phyloP scores from a whole-genome alignment of 2,329 filamentous ascomycete genomes.

The Colletotrichum australisinense region DNA sequence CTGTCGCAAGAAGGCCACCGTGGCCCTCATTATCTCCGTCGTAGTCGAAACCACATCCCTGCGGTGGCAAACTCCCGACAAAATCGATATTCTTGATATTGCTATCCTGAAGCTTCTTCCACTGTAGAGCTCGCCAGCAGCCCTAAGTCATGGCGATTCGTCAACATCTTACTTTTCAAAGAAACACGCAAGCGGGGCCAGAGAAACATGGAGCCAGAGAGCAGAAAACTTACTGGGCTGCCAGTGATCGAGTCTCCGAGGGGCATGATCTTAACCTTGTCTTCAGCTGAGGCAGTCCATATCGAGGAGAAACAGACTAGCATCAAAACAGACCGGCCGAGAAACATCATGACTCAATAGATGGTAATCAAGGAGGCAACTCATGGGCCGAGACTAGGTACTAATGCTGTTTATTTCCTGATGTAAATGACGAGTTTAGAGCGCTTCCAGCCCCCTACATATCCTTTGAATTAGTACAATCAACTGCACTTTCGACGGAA shows the following conservation, averaged over 20 bases:
- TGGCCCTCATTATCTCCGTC: slow-evolving; percentile 56
- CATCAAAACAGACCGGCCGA: background rate
- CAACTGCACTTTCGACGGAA: background rate
- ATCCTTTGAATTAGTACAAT: background rate
- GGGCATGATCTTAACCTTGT: slow-evolving; percentile 38
- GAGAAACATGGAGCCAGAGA: background rate
- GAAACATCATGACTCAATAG: background rate
- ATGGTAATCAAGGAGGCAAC: background rate
- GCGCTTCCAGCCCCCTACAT: background rate
- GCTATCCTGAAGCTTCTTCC: slow-evolving; percentile 43
- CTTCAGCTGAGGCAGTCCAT: background rate
- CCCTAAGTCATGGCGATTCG: slow-evolving; percentile 31
- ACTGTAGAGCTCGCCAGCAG: slow-evolving; percentile 49
- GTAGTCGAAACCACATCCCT: slow-evolving; percentile 48
- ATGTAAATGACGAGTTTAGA: too few species aligned
- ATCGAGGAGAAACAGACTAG: background rate
- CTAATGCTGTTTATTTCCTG: too few species aligned
- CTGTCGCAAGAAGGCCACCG: slow-evolving; percentile 51
- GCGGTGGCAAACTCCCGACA: slow-evolving; percentile 46
- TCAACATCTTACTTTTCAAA: too few species aligned
- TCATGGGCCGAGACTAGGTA: too few species aligned
- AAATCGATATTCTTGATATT: slow-evolving; percentile 48
- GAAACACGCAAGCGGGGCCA: background rate
- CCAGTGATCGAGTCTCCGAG: slow-evolving; percentile 44
- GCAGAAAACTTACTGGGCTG: slow-evolving; percentile 34